Percentiles rank a stretch among this genome's conserved stretches.
These are phyloP conservation scores for Mariannaea sp. DNA, from an alignment of 2,329 filamentous ascomycete genomes.

Conservation along the genomic window DNA sequence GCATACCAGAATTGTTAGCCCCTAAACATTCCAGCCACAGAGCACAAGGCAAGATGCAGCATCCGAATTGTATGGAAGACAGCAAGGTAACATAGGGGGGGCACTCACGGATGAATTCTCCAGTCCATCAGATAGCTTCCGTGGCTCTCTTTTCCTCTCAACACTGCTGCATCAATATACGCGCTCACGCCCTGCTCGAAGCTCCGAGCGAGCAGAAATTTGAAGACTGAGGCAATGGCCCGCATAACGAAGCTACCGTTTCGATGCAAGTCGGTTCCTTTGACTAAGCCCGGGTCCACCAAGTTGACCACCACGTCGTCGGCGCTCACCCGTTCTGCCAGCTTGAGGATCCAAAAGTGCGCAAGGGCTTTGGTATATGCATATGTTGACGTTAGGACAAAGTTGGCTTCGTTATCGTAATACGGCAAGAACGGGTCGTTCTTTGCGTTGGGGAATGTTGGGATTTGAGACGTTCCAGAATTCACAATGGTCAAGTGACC, in stretches of 20 bases:
- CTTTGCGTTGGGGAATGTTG: slow-evolving; percentile 33
- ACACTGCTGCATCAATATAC: slow-evolving; percentile 29
- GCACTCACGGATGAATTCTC: slow-evolving; percentile 33
- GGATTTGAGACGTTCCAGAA: slow-evolving; percentile 35
- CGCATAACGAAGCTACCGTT: slow-evolving; percentile 33
- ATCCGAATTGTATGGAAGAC: background rate
- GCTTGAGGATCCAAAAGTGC: slow-evolving; percentile 44
- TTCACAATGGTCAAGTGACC: slow-evolving; percentile 41
- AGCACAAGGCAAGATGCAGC: too few species aligned
- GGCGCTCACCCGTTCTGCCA: slow-evolving; percentile 44
- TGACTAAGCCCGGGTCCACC: slow-evolving; percentile 51
- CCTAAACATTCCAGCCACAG: background rate
- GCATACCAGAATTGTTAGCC: slow-evolving; percentile 23
- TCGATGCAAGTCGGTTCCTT: slow-evolving; percentile 48
- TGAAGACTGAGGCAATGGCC: slow-evolving; percentile 8
- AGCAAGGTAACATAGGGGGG: background rate
- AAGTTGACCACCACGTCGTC: slow-evolving; percentile 53
- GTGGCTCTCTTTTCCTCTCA: slow-evolving; percentile 30
- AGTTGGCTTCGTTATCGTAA: slow-evolving; percentile 40
- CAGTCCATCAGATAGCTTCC: slow-evolving; percentile 34
- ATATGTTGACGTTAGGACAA: slow-evolving; percentile 31
- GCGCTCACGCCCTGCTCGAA: slow-evolving; percentile 27
- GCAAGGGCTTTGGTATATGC: slow-evolving; percentile 39
- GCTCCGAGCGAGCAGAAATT: slow-evolving; percentile 21
- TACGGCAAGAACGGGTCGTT: slow-evolving; percentile 33